phyloP scores from a whole-genome alignment of 768 basidiomycete species.

The Daedalea quercina region DNA sequence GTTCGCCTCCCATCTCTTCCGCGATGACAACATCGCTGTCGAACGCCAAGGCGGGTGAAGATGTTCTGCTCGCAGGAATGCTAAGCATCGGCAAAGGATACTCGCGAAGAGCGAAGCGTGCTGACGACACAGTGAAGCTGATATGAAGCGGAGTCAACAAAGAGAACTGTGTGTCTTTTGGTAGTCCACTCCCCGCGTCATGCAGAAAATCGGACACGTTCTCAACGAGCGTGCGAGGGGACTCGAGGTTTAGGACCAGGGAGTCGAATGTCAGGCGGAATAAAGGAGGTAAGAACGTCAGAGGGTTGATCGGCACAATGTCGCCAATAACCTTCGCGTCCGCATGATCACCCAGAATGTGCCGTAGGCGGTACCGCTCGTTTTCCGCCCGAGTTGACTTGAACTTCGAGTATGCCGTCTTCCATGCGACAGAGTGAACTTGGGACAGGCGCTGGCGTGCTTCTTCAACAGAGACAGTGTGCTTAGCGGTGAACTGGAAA shows the following conservation, averaged over 20 bases:
- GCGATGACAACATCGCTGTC: conserved; percentile 77
- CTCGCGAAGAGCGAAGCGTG: conserved; percentile 67
- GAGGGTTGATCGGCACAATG: conserved; percentile 34
- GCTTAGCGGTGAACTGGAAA: conserved; percentile 57
- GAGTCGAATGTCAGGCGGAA: conserved; percentile 57
- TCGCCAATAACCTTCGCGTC: conserved; percentile 26
- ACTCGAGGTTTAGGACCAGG: conserved; percentile 48
- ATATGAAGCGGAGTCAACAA: conserved; percentile 82
- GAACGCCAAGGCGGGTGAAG: conserved; percentile 49
- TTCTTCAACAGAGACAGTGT: conserved; percentile 64
- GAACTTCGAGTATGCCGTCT: conserved; percentile 29
- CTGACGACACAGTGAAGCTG: conserved; percentile 54
- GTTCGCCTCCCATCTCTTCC: conserved; percentile 72
- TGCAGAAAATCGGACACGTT: conserved; percentile 53
- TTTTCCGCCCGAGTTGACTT: conserved; percentile 32
- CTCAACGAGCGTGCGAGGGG: conserved; percentile 55
- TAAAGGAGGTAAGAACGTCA: conserved; percentile 50
- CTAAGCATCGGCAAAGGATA: conserved; percentile 84
- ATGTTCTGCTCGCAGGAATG: conserved; percentile 45
- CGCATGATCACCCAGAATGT: conserved; percentile 2
- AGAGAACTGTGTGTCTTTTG: conserved; percentile 63
- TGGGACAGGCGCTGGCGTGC: conserved; percentile 63
- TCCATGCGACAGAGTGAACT: conserved; percentile 73
- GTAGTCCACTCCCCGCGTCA: conserved; percentile 62
- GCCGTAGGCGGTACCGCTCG: conserved; percentile 8